phyloP scores from a whole-genome alignment of 202 grass and related monocot species.

The Tripidium arundinaceum region DNA sequence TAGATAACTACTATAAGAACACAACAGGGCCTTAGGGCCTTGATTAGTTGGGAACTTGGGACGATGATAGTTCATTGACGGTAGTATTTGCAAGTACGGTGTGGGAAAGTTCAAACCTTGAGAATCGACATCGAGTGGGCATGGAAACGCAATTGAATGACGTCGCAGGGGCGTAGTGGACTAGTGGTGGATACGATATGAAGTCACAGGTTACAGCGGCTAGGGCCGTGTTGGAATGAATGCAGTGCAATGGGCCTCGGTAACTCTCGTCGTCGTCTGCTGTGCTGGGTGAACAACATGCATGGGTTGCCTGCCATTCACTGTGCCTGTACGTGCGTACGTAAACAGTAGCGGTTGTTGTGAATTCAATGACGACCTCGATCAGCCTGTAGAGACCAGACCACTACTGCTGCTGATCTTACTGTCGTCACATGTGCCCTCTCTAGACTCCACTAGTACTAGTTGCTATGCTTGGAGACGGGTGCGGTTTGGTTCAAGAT shows the following conservation, averaged over 20 bases:
- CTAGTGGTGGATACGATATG: background rate
- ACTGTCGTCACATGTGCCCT: background rate
- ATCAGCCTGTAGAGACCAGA: no score
- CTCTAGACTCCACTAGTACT: background rate
- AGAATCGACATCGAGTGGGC: background rate
- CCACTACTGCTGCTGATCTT: no score
- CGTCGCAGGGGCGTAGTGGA: background rate
- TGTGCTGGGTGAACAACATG: background rate
- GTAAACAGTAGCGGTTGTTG: background rate
- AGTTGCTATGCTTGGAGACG: background rate
- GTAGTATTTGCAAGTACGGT: background rate
- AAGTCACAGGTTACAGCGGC: background rate
- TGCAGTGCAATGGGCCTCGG: background rate
- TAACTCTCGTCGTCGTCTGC: conserved; percentile 1
- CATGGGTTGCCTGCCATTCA: background rate
- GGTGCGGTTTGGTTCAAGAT: background rate
- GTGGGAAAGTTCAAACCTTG: background rate
- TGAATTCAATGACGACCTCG: background rate
- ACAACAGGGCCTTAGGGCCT: no score
- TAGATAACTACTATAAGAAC: no score
- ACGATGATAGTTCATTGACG: background rate
- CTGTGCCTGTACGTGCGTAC: background rate
- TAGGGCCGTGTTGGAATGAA: conserved; percentile 9
- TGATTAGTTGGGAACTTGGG: background rate
- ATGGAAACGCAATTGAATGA: background rate